Conservation (phyloP, 108 stramenopile species). For the Cyclotella atomus region DNA sequence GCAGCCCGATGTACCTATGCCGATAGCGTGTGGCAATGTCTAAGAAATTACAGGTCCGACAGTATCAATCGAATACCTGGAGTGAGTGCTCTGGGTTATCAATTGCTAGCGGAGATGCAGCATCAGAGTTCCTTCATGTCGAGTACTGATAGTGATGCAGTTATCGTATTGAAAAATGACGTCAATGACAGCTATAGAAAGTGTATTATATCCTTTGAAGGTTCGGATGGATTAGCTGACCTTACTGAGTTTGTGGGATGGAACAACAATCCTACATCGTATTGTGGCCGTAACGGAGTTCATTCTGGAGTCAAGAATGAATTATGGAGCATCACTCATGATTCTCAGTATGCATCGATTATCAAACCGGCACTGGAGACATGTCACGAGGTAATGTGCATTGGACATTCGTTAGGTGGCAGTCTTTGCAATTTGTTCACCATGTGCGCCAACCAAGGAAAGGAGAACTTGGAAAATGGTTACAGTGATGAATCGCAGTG, state of each 20-base stretch:
- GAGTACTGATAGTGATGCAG: constrained; percentile 10
- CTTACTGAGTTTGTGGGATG: constrained; percentile 1
- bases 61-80: neutral
- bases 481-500: neutral
- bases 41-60: constrained; percentile 3
- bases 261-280: constrained; percentile 16
- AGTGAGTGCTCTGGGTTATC: constrained; percentile 10
- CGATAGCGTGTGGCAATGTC: constrained; percentile 7
- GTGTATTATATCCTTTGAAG: constrained; percentile 30
- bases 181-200: neutral
- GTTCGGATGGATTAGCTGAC: constrained; percentile 14
- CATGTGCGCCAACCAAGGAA: constrained; percentile 36
- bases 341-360: constrained; percentile 9
- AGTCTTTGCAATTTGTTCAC: constrained; percentile 28
- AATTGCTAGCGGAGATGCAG: constrained; percentile 25
- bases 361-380: constrained; percentile 30
- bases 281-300: constrained; percentile 24
- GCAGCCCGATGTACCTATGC: constrained; percentile 18
- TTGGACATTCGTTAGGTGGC: constrained; percentile 22
- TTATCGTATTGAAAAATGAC: constrained; percentile 24
- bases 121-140: neutral
- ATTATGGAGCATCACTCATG: constrained; percentile 22
- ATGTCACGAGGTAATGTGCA: constrained; percentile 33
- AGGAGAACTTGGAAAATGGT: neutral
- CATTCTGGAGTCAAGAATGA: constrained; percentile 29